Evolutionary conservation across 495 filamentous ascomycete species (phyloP).

Genomic region (Massariosphaeria phaeospora): DNA sequence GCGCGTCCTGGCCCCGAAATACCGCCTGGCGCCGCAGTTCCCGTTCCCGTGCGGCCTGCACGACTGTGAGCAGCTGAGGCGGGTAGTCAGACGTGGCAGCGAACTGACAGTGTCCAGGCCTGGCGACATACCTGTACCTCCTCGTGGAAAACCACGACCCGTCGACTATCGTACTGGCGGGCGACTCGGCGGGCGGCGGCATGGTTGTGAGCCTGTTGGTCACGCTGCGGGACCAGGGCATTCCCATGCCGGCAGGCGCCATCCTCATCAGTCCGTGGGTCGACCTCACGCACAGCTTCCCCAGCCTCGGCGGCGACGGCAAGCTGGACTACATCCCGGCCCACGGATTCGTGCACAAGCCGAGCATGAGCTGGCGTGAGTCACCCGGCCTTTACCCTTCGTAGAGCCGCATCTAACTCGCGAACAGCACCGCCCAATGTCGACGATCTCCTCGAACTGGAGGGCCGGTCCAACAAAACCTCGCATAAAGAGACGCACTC

Average conservation of each 20-base stretch:
- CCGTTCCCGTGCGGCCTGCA: constrained; percentile 89
- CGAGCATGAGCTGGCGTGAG: constrained; percentile 69
- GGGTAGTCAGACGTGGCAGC: too few relatives aligned
- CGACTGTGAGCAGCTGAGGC: constrained; percentile 52
- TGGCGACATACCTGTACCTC: constrained; percentile 81
- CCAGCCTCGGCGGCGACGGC: constrained; percentile 70
- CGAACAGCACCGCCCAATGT: constrained; percentile 63
- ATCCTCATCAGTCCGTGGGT: constrained; percentile 92
- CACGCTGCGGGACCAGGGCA: constrained; percentile 68
- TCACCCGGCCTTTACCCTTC: neutral
- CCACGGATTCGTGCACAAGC: constrained; percentile 79
- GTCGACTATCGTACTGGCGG: constrained; percentile 73
- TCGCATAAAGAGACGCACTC: constrained; percentile 9
- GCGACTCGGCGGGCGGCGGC: constrained; percentile 87
- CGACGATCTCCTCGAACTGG: constrained; percentile 53
- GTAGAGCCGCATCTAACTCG: neutral
- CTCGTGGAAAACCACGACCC: constrained; percentile 62
- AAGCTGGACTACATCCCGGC: constrained; percentile 80
- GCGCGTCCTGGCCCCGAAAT: constrained; percentile 78
- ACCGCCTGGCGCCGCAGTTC: constrained; percentile 86
- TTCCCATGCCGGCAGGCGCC: constrained; percentile 81
- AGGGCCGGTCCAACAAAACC: constrained; percentile 9
- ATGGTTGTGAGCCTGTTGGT: constrained; percentile 80
- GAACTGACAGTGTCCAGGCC: constrained; percentile 13
- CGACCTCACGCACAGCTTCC: constrained; percentile 90